Percentiles rank a stretch among this genome's conserved stretches.
phyloP scores from a whole-genome alignment of 768 basidiomycete species.

The Pleurotus pulmonarius region DNA sequence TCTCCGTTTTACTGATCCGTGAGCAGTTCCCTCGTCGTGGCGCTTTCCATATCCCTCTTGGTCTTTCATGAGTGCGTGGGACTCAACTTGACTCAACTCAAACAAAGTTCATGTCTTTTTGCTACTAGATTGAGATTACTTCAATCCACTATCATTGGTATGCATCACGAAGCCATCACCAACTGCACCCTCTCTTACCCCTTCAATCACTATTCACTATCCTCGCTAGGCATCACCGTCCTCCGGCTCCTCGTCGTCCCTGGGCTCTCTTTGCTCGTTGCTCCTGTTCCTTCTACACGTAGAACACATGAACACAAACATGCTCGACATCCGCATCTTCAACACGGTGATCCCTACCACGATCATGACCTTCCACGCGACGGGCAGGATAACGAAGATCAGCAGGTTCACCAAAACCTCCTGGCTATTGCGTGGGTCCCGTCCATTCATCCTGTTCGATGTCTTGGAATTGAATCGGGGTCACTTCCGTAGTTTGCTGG shows the following conservation, averaged over 20 bases:
- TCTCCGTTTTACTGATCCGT: too few relatives aligned
- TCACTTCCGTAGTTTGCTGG: slow-evolving; percentile 43
- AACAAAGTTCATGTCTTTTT: neutral
- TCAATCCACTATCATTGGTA: slow-evolving; percentile 61
- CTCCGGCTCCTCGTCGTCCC: neutral
- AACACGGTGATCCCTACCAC: too few relatives aligned
- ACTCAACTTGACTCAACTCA: neutral
- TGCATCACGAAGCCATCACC: neutral
- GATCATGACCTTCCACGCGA: too few relatives aligned
- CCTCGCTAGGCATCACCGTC: neutral
- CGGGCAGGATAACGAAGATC: too few relatives aligned
- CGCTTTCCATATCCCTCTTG: slow-evolving; percentile 64
- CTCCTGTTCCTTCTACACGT: neutral
- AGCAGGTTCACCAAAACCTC: slow-evolving; percentile 68
- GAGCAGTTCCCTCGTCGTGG: slow-evolving; percentile 63
- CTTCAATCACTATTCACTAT: neutral
- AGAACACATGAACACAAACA: slow-evolving; percentile 48
- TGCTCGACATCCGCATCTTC: slow-evolving; percentile 57
- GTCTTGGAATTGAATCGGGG: too few relatives aligned
- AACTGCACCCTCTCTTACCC: too few relatives aligned
- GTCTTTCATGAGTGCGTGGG: slow-evolving; percentile 61
- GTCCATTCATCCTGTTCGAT: neutral
- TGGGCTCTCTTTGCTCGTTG: neutral
- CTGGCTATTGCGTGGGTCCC: slow-evolving; percentile 58
- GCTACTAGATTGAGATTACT: slow-evolving; percentile 50